phyloP scores from a whole-genome alignment of 2,329 filamentous ascomycete genomes.

The Calonectria naviculata region DNA sequence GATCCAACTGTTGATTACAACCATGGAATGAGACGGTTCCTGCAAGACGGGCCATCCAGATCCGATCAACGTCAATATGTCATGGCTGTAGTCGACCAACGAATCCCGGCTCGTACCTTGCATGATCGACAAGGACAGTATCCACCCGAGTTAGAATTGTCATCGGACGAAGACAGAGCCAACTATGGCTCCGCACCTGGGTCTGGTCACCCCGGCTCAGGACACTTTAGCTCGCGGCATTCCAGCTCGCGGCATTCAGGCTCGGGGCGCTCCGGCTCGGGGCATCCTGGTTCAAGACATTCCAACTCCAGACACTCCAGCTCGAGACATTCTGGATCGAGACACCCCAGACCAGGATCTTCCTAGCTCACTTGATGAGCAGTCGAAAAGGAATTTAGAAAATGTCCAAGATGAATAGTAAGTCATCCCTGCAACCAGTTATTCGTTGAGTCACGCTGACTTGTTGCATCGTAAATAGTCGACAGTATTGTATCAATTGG shows the following conservation, averaged over 20 bases:
- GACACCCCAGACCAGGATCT: neutral
- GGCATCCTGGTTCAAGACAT: neutral
- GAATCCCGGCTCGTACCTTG: neutral
- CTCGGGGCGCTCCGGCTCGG: neutral
- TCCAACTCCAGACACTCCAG: neutral
- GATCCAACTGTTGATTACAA: neutral
- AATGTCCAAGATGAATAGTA: neutral
- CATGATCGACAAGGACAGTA: neutral
- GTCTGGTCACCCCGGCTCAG: neutral
- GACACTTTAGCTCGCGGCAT: neutral
- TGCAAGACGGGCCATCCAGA: neutral
- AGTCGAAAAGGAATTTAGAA: neutral
- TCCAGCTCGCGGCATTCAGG: neutral
- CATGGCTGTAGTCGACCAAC: neutral
- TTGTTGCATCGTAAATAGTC: neutral
- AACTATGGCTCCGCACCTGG: too few species aligned
- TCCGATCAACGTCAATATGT: neutral
- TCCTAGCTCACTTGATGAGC: neutral
- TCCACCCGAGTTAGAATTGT: neutral
- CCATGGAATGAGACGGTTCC: neutral
- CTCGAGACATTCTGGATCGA: neutral
- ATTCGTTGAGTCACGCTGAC: neutral
- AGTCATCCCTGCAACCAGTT: neutral
- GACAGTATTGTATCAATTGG: neutral
- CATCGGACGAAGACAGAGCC: neutral